These are phyloP conservation scores for Tetrahymena malaccensis DNA, from an alignment of 73 alveolate species.

Conservation along the genomic window DNA sequence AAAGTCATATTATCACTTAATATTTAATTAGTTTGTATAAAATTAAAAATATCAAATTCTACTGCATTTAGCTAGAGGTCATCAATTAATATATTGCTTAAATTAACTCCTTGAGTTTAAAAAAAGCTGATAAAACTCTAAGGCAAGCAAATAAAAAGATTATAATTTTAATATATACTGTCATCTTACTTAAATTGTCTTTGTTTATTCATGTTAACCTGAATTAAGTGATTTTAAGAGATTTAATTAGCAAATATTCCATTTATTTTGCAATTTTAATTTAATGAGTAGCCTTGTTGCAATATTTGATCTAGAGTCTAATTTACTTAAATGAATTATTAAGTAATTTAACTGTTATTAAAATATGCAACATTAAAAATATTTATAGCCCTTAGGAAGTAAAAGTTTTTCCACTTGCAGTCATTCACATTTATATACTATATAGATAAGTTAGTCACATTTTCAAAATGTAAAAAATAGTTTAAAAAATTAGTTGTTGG, in stretches of 20 bases:
- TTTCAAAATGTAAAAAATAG: not conserved
- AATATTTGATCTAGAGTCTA: not conserved
- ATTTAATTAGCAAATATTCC: not conserved
- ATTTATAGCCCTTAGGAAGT: not conserved
- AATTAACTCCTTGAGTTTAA: not conserved
- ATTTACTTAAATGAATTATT: not conserved
- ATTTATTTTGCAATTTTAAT: not conserved
- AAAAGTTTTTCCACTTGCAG: not conserved
- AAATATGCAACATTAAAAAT: not conserved
- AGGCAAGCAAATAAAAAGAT: not conserved
- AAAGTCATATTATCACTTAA: not conserved
- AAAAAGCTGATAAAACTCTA: not conserved
- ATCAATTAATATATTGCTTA: not conserved
- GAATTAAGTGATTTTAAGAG: not conserved
- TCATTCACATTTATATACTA: not conserved
- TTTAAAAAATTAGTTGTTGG: not conserved
- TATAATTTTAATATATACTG: not conserved
- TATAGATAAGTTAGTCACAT: not conserved
- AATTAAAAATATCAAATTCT: not conserved
- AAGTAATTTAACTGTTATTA: not conserved
- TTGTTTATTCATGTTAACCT: not conserved
- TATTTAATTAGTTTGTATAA: not conserved
- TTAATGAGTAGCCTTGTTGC: not conserved
- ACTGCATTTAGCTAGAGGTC: not conserved
- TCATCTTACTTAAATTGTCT: not conserved